These are phyloP conservation scores for Agaricus blazei DNA, from an alignment of 768 basidiomycete genomes.

Conservation along the genomic window DNA sequence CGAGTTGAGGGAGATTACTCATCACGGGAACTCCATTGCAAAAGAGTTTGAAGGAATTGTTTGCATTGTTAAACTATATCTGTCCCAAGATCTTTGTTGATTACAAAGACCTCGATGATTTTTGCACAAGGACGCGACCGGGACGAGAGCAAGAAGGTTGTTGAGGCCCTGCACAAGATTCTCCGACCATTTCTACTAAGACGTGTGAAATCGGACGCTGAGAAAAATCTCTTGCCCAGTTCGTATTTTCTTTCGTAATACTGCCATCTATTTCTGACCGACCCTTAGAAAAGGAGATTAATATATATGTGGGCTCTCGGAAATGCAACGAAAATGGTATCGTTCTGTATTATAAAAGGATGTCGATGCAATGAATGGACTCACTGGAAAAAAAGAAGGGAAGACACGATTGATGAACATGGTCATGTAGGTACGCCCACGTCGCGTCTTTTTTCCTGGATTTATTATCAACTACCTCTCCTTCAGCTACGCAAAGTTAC, in stretches of 20 bases:
- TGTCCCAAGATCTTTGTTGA: constrained; percentile 95
- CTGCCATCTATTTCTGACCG: not conserved
- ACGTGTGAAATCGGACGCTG: constrained; percentile 93
- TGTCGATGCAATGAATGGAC: constrained; percentile 98
- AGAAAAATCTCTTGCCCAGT: constrained; percentile 93
- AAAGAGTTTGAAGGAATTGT: constrained; percentile 34
- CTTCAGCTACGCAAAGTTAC: constrained; percentile 74
- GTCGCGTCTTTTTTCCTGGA: constrained; percentile 25
- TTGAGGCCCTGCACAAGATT: constrained; percentile 96
- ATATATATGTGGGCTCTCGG: constrained; percentile 95
- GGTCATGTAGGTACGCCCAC: constrained; percentile 86
- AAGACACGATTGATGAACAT: constrained; percentile 97
- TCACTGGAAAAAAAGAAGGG: constrained; percentile 95
- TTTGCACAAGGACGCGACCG: constrained; percentile 79
- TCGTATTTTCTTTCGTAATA: constrained; percentile 5
- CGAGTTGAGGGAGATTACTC: constrained; percentile 81
- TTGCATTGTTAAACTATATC: constrained; percentile 32
- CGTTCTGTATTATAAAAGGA: constrained; percentile 94
- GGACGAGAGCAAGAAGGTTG: constrained; percentile 19
- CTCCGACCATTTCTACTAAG: constrained; percentile 90
- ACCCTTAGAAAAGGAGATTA: constrained; percentile 88
- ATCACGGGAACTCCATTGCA: constrained; percentile 97
- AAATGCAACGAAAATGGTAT: constrained; percentile 99
- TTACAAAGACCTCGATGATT: constrained; percentile 87
- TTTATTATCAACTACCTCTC: not conserved